A percentile compares a stretch with the other conserved stretches of the same genome.
phyloP scores from a whole-genome alignment of 1,284 basidiomycete species.

The Sanguinoderma infundibulare region DNA sequence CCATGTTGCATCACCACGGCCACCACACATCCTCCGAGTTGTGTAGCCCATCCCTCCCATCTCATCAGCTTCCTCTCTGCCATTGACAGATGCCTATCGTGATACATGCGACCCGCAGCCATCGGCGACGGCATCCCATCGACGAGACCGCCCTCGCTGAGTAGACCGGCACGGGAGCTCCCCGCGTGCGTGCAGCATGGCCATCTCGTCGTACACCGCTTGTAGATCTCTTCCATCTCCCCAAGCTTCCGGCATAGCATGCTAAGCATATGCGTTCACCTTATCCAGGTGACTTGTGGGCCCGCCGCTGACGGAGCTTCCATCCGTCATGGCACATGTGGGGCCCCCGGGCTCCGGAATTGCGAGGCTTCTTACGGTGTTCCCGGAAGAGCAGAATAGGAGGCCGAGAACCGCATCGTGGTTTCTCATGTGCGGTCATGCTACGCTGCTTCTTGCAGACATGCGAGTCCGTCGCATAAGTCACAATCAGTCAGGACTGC shows the following conservation, averaged over 20 bases:
- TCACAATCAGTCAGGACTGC: not conserved
- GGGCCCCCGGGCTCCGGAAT: constrained; percentile 7
- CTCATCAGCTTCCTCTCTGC: constrained; percentile 20
- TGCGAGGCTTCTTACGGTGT: constrained; percentile 13
- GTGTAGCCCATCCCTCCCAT: constrained; percentile 14
- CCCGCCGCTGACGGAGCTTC: not conserved
- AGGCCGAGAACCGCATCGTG: not conserved
- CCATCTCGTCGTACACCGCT: not conserved
- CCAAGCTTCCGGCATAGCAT: not conserved
- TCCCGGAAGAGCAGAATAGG: constrained; percentile 3
- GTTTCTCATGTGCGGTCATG: not conserved
- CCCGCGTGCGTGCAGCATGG: not conserved
- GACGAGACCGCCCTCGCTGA: constrained; percentile 5
- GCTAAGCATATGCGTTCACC: not conserved
- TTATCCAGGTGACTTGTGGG: not conserved
- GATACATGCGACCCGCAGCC: constrained; percentile 21
- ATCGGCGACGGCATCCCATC: constrained; percentile 18
- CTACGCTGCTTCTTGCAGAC: not conserved
- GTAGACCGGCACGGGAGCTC: constrained; percentile 9
- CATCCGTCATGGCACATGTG: constrained; percentile 6
- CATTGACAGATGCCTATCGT: constrained; percentile 25
- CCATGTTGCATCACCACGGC: constrained; percentile 7
- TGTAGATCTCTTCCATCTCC: not conserved
- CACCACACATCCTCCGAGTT: constrained; percentile 7
- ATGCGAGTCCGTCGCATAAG: not conserved